Conservation (phyloP, 371 early-diverging fungal species). For the Rhizopus microsporus region DNA sequence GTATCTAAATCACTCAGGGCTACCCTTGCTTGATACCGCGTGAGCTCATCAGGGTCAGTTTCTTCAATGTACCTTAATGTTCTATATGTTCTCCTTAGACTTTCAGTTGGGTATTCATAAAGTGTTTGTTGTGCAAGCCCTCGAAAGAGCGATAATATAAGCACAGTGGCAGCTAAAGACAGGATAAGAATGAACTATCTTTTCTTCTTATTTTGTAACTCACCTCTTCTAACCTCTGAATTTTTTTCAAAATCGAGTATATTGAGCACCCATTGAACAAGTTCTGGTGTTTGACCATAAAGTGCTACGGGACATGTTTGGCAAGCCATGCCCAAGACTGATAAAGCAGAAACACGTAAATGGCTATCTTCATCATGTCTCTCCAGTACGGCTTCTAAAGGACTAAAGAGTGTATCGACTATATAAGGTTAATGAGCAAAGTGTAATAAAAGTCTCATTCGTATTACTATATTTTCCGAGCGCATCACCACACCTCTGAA, state of each 20-base stretch:
- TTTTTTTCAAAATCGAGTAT: slow-evolving; percentile 66
- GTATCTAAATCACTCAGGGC: slow-evolving; percentile 67
- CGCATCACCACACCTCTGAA: slow-evolving; percentile 77
- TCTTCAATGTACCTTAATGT: slow-evolving; percentile 65
- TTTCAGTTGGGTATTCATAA: slow-evolving; percentile 57
- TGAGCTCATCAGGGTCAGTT: slow-evolving; percentile 69
- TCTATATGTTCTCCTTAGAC: slow-evolving; percentile 56
- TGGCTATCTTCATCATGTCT: slow-evolving; percentile 39
- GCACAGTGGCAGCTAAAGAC: slow-evolving; percentile 60
- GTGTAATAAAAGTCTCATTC: not conserved
- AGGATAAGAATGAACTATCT: not conserved
- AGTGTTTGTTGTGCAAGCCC: slow-evolving; percentile 63
- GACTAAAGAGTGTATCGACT: slow-evolving; percentile 66
- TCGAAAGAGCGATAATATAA: slow-evolving; percentile 68
- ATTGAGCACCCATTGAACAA: slow-evolving; percentile 68
- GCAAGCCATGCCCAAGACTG: slow-evolving; percentile 73
- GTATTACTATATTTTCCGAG: slow-evolving; percentile 71
- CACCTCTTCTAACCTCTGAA: slow-evolving; percentile 67
- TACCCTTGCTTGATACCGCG: slow-evolving; percentile 63
- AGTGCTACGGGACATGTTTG: slow-evolving; percentile 76
- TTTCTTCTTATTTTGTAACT: not conserved
- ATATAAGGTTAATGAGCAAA: not conserved
- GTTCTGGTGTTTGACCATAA: slow-evolving; percentile 58
- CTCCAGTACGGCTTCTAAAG: slow-evolving; percentile 66
- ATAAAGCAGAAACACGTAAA: slow-evolving; percentile 65